Conservation (phyloP, 2,329 filamentous ascomycete species). For the Neonectria faginata region DNA sequence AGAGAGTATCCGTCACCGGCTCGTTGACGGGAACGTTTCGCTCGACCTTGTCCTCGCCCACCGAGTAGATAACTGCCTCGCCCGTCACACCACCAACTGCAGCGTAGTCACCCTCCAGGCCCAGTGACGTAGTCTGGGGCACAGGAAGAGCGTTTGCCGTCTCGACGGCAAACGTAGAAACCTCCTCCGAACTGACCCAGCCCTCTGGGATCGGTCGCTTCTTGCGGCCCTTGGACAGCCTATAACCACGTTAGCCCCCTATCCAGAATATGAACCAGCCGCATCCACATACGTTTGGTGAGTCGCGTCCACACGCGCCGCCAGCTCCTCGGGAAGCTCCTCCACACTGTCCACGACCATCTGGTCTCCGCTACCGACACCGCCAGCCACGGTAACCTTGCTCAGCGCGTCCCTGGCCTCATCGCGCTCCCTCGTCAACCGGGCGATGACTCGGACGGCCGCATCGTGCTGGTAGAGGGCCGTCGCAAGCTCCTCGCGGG, state of each 20-base stretch:
- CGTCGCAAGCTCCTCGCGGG: conserved; percentile 91
- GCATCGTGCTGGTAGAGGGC: conserved; percentile 98
- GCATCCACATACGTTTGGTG: conserved; percentile 76
- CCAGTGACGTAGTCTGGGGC: conserved; percentile 62
- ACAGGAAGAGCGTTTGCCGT: conserved; percentile 62
- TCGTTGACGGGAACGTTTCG: conserved; percentile 74
- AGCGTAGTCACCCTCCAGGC: conserved; percentile 70
- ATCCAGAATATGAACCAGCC: neutral
- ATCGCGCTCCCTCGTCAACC: conserved; percentile 89
- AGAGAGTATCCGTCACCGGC: conserved; percentile 74
- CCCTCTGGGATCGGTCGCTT: conserved; percentile 87
- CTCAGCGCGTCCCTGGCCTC: conserved; percentile 91
- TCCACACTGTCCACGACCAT: conserved; percentile 90
- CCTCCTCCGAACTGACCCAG: conserved; percentile 82
- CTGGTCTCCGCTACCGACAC: conserved; percentile 74
- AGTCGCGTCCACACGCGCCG: conserved; percentile 80
- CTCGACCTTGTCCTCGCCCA: conserved; percentile 75
- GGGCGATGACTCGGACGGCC: conserved; percentile 92
- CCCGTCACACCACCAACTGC: conserved; percentile 82
- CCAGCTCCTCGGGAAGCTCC: conserved; percentile 77
- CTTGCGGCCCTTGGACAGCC: conserved; percentile 87
- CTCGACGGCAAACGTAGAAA: conserved; percentile 64
- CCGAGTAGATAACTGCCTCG: conserved; percentile 79
- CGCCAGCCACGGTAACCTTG: conserved; percentile 78
- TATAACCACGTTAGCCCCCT: conserved; percentile 52